These are phyloP conservation scores for Lentinula boryana DNA, from an alignment of 768 basidiomycete species.

Conservation along the genomic window DNA sequence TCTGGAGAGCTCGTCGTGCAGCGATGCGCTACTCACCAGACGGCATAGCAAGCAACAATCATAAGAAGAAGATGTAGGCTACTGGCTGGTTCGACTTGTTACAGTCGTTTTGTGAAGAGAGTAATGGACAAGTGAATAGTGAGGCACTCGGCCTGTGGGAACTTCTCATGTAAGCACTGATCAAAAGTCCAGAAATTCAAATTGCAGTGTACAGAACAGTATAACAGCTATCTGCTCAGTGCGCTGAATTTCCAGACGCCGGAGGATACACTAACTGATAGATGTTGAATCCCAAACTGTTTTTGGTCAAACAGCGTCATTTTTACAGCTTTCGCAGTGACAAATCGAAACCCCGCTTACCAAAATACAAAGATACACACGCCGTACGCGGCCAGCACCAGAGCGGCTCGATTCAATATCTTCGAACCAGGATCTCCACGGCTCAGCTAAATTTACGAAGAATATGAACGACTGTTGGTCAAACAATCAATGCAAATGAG, in stretches of 20 bases:
- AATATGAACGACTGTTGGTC: not conserved
- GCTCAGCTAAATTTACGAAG: constrained; percentile 46
- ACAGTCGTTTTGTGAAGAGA: constrained; percentile 2
- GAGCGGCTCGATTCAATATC: constrained; percentile 47
- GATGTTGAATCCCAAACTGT: constrained; percentile 75
- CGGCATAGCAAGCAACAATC: constrained; percentile 13
- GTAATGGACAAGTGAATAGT: not conserved
- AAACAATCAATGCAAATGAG: not conserved
- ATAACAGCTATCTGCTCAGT: constrained; percentile 10
- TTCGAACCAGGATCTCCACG: constrained; percentile 54
- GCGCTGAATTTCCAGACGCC: constrained; percentile 12
- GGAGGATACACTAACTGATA: constrained; percentile 49
- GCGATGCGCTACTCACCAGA: constrained; percentile 14
- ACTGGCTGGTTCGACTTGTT: not conserved
- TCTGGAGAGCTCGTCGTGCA: constrained; percentile 1
- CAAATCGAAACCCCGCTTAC: constrained; percentile 37
- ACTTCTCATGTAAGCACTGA: not conserved
- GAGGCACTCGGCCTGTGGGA: not conserved
- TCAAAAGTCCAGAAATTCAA: not conserved
- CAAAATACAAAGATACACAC: constrained; percentile 79
- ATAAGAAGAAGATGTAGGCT: not conserved
- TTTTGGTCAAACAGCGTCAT: constrained; percentile 10
- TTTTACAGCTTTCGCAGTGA: constrained; percentile 3
- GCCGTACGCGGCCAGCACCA: constrained; percentile 74
- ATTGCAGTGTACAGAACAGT: not conserved